A percentile compares a stretch with the other conserved stretches of the same genome.
Evolutionary conservation across 305 asterid species (phyloP).

Genomic region (Fraxinus velutina): DNA sequence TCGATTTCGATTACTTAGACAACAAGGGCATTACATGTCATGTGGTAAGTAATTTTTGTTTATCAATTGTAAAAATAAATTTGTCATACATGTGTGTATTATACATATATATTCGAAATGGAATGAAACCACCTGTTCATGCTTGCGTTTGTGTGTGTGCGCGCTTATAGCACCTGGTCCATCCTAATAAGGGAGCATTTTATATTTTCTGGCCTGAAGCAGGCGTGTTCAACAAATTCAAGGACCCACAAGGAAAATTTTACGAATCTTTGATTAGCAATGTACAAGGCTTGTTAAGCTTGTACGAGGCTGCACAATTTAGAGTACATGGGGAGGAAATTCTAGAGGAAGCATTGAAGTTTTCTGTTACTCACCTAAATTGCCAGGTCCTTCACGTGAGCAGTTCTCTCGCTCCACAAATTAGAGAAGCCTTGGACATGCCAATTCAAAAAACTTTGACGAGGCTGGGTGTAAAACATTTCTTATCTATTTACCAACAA

Average conservation of each 20-base stretch:
- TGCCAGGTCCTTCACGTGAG: background rate
- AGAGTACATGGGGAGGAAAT: slow-evolving; percentile 31
- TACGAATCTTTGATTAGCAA: slow-evolving; percentile 8
- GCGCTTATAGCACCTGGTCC: too few relatives aligned
- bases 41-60: slow-evolving; percentile 15
- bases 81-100: background rate
- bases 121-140: too few relatives aligned
- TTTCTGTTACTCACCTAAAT: slow-evolving; percentile 17
- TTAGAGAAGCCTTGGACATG: slow-evolving; percentile 22
- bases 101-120: too few relatives aligned
- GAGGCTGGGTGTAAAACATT: slow-evolving; percentile 23
- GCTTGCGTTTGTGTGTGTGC: too few relatives aligned
- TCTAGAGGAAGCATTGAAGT: slow-evolving; percentile 32
- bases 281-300: slow-evolving; percentile 33
- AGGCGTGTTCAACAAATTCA: slow-evolving; percentile 34
- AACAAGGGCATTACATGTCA: slow-evolving; percentile 12
- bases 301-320: slow-evolving; percentile 39
- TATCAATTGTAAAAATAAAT: background rate
- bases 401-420: slow-evolving; percentile 1
- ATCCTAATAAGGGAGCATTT: too few relatives aligned
- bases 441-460: slow-evolving; percentile 31
- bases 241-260: slow-evolving; percentile 20
- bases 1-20: slow-evolving; percentile 29
- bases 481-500: slow-evolving; percentile 27
- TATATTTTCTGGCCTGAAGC: background rate